Percentiles rank a stretch among this genome's conserved stretches.
Conservation (phyloP, 257 asterid genomes). For the Coffea eugenioides region DNA sequence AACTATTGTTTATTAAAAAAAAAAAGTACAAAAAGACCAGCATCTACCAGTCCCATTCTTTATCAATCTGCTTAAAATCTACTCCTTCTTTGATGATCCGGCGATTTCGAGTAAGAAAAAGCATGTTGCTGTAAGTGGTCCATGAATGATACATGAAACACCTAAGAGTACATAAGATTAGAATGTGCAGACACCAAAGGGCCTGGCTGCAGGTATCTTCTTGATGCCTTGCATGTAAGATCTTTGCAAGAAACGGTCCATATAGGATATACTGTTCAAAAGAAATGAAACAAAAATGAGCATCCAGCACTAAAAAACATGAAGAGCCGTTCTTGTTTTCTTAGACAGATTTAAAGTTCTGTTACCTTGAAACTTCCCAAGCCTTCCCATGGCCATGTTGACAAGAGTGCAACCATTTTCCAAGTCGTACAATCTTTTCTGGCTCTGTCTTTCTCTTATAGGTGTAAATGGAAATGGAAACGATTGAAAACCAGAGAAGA, state of each 20-base stretch:
- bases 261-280: constrained; percentile 51
- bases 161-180: constrained; percentile 53
- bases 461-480: neutral
- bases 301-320: too few species aligned
- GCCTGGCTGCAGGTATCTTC: constrained; percentile 32
- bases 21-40: neutral
- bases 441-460: neutral
- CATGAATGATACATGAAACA: constrained; percentile 45
- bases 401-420: constrained; percentile 57
- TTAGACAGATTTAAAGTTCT: neutral
- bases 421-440: neutral
- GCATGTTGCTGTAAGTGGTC: constrained; percentile 66
- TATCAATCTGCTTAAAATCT: constrained; percentile 78
- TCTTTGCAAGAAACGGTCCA: constrained; percentile 59
- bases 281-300: neutral
- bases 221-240: constrained; percentile 46
- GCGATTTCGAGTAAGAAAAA: constrained; percentile 66
- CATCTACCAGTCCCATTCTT: constrained; percentile 76
- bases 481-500: neutral
- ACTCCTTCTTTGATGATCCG: constrained; percentile 62
- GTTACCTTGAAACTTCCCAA: constrained; percentile 68
- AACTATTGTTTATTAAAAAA: neutral
- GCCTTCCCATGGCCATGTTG: constrained; percentile 76
- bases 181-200: constrained; percentile 58
- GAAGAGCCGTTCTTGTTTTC: neutral